These are phyloP conservation scores for Globisporangium abappressorium DNA, from an alignment of 352 stramenopile genomes.

Conservation along the genomic window DNA sequence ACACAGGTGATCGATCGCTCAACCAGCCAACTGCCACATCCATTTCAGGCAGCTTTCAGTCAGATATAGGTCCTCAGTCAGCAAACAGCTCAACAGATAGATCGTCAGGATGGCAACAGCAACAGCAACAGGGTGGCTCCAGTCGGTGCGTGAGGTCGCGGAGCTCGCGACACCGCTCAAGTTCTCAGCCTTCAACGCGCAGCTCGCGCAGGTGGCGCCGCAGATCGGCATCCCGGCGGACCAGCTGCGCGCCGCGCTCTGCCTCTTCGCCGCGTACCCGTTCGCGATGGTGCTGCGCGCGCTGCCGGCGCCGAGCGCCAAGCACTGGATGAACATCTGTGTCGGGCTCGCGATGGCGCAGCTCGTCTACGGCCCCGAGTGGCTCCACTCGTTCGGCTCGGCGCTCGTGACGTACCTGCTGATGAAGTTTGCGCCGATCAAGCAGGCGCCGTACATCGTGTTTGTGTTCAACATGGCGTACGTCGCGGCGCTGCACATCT, in stretches of 20 bases:
- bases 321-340: constrained; percentile 91
- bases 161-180: constrained; percentile 44
- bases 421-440: constrained; percentile 43
- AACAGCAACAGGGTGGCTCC: not conserved
- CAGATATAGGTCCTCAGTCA: not conserved
- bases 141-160: constrained; percentile 18
- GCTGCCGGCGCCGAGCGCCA: constrained; percentile 76
- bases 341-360: constrained; percentile 93
- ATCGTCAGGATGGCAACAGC: constrained; percentile 7
- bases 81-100: not conserved
- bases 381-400: constrained; percentile 95
- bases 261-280: constrained; percentile 92
- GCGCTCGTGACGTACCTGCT: constrained; percentile 88
- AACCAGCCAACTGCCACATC: not conserved
- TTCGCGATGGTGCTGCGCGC: constrained; percentile 87
- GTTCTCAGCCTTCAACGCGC: constrained; percentile 47
- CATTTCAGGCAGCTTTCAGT: not conserved
- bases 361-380: constrained; percentile 90
- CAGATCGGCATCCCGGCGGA: constrained; percentile 45
- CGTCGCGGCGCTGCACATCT: constrained; percentile 91
- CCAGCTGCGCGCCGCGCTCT: constrained; percentile 81
- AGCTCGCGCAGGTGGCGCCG: constrained; percentile 35
- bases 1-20: not conserved
- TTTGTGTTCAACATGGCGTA: constrained; percentile 93
- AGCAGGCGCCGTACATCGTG: constrained; percentile 74